Conservation (phyloP, 768 basidiomycete species). For the Lactarius quietus region DNA sequence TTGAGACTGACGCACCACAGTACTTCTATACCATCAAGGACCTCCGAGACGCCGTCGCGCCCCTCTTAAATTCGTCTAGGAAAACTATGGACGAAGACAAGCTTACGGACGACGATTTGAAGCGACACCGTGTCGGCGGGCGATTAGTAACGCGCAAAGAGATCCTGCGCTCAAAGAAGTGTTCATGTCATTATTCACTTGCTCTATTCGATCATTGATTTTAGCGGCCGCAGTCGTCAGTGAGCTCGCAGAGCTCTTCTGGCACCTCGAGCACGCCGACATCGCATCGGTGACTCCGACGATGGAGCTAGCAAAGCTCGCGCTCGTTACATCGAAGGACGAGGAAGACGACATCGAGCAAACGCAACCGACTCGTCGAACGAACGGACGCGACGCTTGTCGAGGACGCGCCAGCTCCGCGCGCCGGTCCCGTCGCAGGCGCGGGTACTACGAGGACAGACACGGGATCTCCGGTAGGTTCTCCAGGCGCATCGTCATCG, state of each 20-base stretch:
- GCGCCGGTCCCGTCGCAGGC: slow-evolving; percentile 24
- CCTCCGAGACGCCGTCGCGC: slow-evolving; percentile 69
- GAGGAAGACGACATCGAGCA: slow-evolving; percentile 80
- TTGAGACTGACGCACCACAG: slow-evolving; percentile 36
- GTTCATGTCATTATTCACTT: slow-evolving; percentile 40
- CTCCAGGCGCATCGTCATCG: slow-evolving; percentile 25
- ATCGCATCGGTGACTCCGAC: slow-evolving; percentile 73
- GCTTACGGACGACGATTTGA: slow-evolving; percentile 74
- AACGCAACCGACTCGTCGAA: slow-evolving; percentile 75
- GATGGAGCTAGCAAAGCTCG: slow-evolving; percentile 85
- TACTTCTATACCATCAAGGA: slow-evolving; percentile 97
- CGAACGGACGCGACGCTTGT: slow-evolving; percentile 88
- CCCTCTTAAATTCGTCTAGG: slow-evolving; percentile 50
- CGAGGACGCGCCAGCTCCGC: slow-evolving; percentile 51
- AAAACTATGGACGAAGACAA: slow-evolving; percentile 64
- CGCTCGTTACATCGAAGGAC: slow-evolving; percentile 84
- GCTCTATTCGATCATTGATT: slow-evolving; percentile 15
- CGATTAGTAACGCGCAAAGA: slow-evolving; percentile 77
- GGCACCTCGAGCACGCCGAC: slow-evolving; percentile 64
- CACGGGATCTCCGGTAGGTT: slow-evolving; percentile 36
- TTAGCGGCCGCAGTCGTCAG: slow-evolving; percentile 57
- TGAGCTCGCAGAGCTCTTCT: slow-evolving; percentile 77
- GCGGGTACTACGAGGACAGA: neutral
- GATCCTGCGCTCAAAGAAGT: slow-evolving; percentile 79
- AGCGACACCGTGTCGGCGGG: slow-evolving; percentile 84